Evolutionary conservation across 805 yeast genomes (phyloP), one percentile per base, ranked within the genome.

Genomic region (Suhomyces sp.): DNA sequence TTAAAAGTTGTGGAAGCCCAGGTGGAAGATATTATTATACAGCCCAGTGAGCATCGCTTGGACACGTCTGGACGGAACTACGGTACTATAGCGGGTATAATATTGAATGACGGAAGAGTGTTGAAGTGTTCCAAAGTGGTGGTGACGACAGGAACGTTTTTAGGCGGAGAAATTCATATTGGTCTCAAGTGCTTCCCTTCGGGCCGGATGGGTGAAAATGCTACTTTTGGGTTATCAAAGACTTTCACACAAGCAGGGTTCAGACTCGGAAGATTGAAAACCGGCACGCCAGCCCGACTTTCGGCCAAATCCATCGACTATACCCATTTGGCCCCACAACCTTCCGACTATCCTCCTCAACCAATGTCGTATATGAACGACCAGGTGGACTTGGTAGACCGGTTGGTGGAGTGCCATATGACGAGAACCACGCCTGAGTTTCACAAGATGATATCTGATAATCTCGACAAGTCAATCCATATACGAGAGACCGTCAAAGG

Each of bases 281-380:
- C 99, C 0, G 99, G 99, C 0, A 94, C 99, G 0, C 99, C 99
- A 0, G 96, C 98, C 2, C 77, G 99, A 53, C 71, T 94, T 22
- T 85, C 87, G 44, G 78, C 84, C 1, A 77, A 78, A 48, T 80
- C 93, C 0, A 91, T 94, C 20, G 76, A 93, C 64, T 92, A 84
- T 61, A 58, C 72, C 1, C 68, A 75, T n/a, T 69, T 94, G 51
- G 73, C 72, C n/a, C 77, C 77, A 1, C 97, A 93, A 65, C 77
- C 79, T 2, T 96, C 97, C 8, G 97, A 93, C 62, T 67, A 71
- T 24, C 90, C 93, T 1, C 96, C 97, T 0, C 82, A 80, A 52
- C 96, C 99, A 17, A 91, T 93, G 91, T 89, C 97, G 53, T 91
- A 75, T 60, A 66, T 91, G 78, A 89, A 89, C 66, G 87, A 85